Evolutionary conservation across 345 rosid species (phyloP).

Genomic region (Aegle marmelos): DNA sequence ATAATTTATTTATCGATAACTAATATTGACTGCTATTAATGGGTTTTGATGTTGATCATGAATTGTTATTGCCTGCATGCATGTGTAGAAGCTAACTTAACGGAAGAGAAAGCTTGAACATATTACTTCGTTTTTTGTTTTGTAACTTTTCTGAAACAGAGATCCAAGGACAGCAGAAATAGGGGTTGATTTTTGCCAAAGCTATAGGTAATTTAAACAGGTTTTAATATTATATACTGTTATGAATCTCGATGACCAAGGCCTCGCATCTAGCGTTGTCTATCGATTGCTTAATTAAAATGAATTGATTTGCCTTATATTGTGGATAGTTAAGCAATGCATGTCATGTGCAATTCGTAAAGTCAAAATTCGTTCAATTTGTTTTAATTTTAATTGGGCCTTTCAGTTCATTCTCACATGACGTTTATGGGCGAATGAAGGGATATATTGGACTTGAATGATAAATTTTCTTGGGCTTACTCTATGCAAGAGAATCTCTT

Average conservation of each 20-base stretch:
- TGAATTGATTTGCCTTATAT: neutral
- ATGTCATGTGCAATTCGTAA: slow-evolving; percentile 9
- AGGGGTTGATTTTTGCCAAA: neutral
- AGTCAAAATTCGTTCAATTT: neutral
- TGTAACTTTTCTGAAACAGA: slow-evolving; percentile 1
- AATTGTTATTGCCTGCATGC: slow-evolving; percentile 13
- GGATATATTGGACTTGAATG: no score
- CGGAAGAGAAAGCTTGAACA: slow-evolving; percentile 14
- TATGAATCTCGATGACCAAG: neutral
- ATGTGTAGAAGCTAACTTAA: slow-evolving; percentile 23
- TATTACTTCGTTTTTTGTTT: neutral
- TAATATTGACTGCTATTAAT: no score
- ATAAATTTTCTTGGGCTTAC: no score
- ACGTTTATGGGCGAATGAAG: no score
- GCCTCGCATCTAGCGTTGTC: neutral
- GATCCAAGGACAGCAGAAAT: neutral
- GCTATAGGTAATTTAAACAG: no score
- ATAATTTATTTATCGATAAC: no score
- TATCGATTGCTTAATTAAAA: neutral
- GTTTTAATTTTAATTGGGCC: no score
- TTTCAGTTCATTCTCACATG: no score
- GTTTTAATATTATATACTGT: neutral
- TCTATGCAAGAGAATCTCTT: no score
- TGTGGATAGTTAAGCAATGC: slow-evolving; percentile 1
- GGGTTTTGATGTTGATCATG: neutral